Conservation (phyloP, 1,284 basidiomycete genomes). For the Rhodotorula sp. region DNA sequence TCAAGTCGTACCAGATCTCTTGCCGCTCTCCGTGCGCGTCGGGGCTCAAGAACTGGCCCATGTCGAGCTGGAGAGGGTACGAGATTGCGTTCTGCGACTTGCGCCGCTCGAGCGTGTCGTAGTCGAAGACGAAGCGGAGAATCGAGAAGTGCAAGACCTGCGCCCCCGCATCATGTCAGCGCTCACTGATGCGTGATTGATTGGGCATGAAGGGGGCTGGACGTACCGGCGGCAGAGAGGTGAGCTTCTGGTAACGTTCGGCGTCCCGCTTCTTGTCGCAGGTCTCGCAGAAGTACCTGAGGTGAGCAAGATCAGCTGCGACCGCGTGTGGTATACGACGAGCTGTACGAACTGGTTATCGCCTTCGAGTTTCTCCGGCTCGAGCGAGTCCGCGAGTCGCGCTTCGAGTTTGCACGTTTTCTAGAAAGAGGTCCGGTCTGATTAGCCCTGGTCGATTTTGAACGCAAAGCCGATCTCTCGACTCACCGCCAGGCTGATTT, state of each 20-base stretch:
- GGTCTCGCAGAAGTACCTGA: slow-evolving; percentile 70
- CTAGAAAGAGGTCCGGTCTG: background rate
- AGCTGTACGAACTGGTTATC: slow-evolving; percentile 65
- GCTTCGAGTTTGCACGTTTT: slow-evolving; percentile 59
- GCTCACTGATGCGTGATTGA: too few relatives aligned
- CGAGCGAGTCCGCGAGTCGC: slow-evolving; percentile 61
- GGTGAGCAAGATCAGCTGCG: background rate
- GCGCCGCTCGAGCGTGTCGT: slow-evolving; percentile 52
- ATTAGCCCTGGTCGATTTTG: too few relatives aligned
- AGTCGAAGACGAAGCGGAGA: slow-evolving; percentile 81
- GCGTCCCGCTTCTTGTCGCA: slow-evolving; percentile 73
- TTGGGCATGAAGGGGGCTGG: background rate
- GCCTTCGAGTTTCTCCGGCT: slow-evolving; percentile 68
- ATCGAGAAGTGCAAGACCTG: slow-evolving; percentile 74
- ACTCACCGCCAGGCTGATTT: slow-evolving; percentile 70
- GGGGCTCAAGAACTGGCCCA: slow-evolving; percentile 60
- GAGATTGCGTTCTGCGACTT: slow-evolving; percentile 75
- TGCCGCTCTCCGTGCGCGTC: slow-evolving; percentile 22
- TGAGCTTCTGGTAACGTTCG: slow-evolving; percentile 66
- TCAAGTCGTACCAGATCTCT: slow-evolving; percentile 65
- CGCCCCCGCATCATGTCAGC: background rate
- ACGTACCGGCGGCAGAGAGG: slow-evolving; percentile 68
- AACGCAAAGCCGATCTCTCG: too few relatives aligned
- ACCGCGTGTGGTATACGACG: background rate
- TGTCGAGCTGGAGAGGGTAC: slow-evolving; percentile 72